Percentiles rank a stretch among this genome's conserved stretches.
phyloP scores from a whole-genome alignment of 75 land plant genomes.

The Cryptomeria japonica region DNA sequence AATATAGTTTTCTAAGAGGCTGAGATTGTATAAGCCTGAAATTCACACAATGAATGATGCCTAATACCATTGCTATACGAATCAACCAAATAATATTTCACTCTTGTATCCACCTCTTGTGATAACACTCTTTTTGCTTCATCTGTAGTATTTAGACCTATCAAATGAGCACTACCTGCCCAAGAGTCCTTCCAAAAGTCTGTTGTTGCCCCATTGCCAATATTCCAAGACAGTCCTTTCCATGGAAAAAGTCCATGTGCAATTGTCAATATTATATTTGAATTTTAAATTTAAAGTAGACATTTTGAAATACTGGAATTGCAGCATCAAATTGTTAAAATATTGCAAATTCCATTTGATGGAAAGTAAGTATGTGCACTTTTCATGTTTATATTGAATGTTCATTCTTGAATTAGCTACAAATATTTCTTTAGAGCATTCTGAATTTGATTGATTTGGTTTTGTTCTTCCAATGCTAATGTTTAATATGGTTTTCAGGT shows the following conservation, averaged over 20 bases:
- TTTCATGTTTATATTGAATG: neutral
- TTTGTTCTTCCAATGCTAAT: constrained; percentile 4
- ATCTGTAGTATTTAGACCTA: too few species aligned
- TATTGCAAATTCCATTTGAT: too few species aligned
- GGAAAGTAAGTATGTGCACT: neutral
- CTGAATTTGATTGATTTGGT: neutral
- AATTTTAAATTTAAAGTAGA: neutral
- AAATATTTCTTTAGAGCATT: neutral
- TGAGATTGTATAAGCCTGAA: too few species aligned
- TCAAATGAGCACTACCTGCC: too few species aligned
- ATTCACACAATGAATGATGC: too few species aligned
- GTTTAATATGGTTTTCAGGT: constrained; percentile 55
- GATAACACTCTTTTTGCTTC: too few species aligned
- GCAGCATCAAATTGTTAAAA: neutral
- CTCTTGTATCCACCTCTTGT: too few species aligned
- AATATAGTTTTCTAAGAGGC: too few species aligned
- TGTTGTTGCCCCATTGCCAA: too few species aligned
- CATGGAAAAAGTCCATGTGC: neutral
- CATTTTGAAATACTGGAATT: neutral
- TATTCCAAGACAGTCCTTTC: neutral
- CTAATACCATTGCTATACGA: too few species aligned
- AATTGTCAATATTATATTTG: neutral
- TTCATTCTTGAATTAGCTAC: neutral
- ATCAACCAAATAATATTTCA: too few species aligned
- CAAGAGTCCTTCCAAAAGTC: too few species aligned